phyloP scores from a whole-genome alignment of 140 eudicot genomes.

The Oenanthe javanica region DNA sequence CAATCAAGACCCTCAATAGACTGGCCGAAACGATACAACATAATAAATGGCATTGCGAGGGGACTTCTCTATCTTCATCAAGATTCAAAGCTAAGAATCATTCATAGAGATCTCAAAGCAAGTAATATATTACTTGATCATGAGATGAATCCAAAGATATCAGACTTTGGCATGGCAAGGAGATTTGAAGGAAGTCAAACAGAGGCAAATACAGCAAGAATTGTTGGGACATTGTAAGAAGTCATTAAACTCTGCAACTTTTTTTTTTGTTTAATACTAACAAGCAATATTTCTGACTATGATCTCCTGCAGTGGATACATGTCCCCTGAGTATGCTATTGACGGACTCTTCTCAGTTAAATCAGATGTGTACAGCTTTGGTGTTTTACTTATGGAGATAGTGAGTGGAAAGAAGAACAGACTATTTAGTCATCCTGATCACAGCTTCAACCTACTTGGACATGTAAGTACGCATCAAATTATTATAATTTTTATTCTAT shows the following conservation, averaged over 20 bases:
- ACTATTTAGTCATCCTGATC: neutral
- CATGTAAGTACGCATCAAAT: neutral
- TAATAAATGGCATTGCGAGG: neutral
- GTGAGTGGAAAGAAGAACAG: constrained; percentile 1
- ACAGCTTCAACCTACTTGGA: neutral
- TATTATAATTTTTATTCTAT: neutral
- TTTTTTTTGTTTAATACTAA: neutral
- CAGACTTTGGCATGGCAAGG: constrained; percentile 3
- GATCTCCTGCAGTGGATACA: neutral
- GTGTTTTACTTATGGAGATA: neutral
- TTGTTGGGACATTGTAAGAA: neutral
- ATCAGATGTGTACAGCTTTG: neutral
- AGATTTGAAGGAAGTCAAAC: neutral
- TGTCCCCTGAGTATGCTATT: constrained; percentile 1
- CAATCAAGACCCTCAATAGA: neutral
- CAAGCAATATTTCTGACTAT: neutral
- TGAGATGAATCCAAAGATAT: constrained; percentile 1
- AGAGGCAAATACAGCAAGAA: neutral
- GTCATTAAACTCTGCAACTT: neutral
- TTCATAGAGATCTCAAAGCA: neutral
- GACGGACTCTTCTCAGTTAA: neutral
- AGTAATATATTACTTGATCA: neutral
- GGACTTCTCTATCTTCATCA: neutral
- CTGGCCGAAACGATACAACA: neutral
- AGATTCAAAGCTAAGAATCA: constrained; percentile 5